phyloP scores from a whole-genome alignment of 2,329 filamentous ascomycete species.

The Albifimbria verrucaria region DNA sequence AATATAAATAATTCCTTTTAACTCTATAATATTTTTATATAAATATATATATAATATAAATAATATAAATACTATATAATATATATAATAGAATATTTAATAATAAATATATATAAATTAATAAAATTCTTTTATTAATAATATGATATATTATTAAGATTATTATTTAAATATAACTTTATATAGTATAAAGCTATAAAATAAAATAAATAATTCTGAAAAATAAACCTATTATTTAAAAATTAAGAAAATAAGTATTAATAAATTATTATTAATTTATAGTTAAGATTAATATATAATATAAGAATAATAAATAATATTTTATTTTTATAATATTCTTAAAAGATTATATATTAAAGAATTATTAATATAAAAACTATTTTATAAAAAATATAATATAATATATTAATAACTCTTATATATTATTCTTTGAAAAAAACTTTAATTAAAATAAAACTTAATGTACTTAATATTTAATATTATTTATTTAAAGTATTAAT shows the following conservation, averaged over 20 bases:
- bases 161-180: neutral
- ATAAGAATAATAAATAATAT: conserved; percentile 1
- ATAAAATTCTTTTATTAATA: neutral
- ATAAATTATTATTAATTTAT: neutral
- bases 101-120: neutral
- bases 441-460: neutral
- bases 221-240: neutral
- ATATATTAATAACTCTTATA: neutral
- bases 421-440: neutral
- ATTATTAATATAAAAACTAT: neutral
- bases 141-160: neutral
- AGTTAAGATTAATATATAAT: neutral
- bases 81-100: neutral
- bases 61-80: conserved; percentile 1
- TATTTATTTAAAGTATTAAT: neutral
- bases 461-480: neutral
- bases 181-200: neutral
- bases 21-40: conserved; percentile 1
- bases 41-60: conserved; percentile 1
- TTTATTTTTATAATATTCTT: neutral
- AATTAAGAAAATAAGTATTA: neutral
- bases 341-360: neutral
- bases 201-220: neutral
- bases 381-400: neutral
- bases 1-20: conserved; percentile 22